phyloP scores from a whole-genome alignment of 768 basidiomycete species.

The Gloeopeniophorella convolvens region DNA sequence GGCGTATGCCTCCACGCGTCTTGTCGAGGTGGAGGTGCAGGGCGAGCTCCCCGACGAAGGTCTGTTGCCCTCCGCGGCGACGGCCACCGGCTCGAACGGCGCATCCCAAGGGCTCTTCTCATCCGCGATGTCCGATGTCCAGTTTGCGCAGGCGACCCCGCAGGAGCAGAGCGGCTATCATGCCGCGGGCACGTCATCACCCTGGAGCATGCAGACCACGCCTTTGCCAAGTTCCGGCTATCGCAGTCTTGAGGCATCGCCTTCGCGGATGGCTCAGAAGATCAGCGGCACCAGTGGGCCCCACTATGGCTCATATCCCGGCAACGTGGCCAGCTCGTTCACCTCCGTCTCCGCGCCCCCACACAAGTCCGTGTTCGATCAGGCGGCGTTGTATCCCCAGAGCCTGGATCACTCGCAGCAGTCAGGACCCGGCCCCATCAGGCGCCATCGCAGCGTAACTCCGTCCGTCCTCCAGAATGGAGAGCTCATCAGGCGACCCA shows the following conservation, averaged over 20 bases:
- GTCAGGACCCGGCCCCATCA: slow-evolving; percentile 49
- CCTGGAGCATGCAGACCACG: slow-evolving; percentile 10
- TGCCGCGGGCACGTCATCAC: slow-evolving; percentile 12
- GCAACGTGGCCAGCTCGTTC: slow-evolving; percentile 29
- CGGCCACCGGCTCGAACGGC: not conserved
- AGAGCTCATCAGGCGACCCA: slow-evolving; percentile 41
- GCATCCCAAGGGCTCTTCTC: slow-evolving; percentile 1
- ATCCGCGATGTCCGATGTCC: slow-evolving; percentile 12
- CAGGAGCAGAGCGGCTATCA: slow-evolving; percentile 11
- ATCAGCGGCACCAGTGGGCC: slow-evolving; percentile 12
- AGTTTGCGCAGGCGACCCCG: slow-evolving; percentile 11
- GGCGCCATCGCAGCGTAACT: slow-evolving; percentile 73
- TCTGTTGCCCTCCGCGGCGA: slow-evolving; percentile 5
- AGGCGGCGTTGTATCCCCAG: slow-evolving; percentile 43
- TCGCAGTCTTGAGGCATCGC: slow-evolving; percentile 16
- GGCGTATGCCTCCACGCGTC: slow-evolving; percentile 18
- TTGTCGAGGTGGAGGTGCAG: slow-evolving; percentile 23
- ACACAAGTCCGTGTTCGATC: slow-evolving; percentile 62
- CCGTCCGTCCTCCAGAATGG: slow-evolving; percentile 53
- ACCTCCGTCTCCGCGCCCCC: slow-evolving; percentile 61
- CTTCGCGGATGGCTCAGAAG: slow-evolving; percentile 12
- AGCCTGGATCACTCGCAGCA: slow-evolving; percentile 28
- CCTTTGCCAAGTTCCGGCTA: slow-evolving; percentile 14
- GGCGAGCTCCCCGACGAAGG: slow-evolving; percentile 20
- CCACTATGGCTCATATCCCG: slow-evolving; percentile 7